Evolutionary conservation across 148 eudicot genomes (phyloP).

Genomic region (Chenopodium berlandieri): DNA sequence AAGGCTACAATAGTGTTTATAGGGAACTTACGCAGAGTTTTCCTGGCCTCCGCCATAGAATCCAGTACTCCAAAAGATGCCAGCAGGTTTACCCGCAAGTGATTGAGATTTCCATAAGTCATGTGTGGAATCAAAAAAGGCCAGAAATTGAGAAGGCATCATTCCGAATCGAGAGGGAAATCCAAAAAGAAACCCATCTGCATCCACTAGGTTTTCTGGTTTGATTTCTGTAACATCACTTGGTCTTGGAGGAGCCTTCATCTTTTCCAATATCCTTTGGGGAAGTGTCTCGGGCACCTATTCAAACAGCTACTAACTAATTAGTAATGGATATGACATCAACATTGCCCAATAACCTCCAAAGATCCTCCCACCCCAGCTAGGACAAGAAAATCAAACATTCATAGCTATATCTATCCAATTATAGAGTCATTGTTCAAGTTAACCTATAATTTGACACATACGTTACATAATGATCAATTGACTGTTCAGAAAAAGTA

Average conservation of each 20-base stretch:
- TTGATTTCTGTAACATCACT: conserved; percentile 52
- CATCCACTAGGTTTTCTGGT: conserved; percentile 59
- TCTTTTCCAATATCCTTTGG: conserved; percentile 43
- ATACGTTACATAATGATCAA: too few relatives aligned
- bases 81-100: conserved; percentile 78
- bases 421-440: neutral
- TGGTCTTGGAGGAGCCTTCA: conserved; percentile 62
- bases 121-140: conserved; percentile 59
- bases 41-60: conserved; percentile 80
- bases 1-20: neutral
- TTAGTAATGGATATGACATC: neutral
- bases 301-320: neutral
- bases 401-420: neutral
- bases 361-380: neutral
- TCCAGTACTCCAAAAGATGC: conserved; percentile 77
- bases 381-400: neutral
- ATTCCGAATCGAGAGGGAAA: conserved; percentile 74
- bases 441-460: neutral
- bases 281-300: conserved; percentile 73
- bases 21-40: conserved; percentile 54
- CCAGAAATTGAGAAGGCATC: conserved; percentile 67
- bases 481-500: too few relatives aligned
- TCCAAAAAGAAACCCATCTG: conserved; percentile 74
- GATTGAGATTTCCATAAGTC: conserved; percentile 54
- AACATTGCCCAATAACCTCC: neutral